Evolutionary conservation across 148 eudicot genomes (phyloP).

Genomic region (Chenopodium berlandieri): DNA sequence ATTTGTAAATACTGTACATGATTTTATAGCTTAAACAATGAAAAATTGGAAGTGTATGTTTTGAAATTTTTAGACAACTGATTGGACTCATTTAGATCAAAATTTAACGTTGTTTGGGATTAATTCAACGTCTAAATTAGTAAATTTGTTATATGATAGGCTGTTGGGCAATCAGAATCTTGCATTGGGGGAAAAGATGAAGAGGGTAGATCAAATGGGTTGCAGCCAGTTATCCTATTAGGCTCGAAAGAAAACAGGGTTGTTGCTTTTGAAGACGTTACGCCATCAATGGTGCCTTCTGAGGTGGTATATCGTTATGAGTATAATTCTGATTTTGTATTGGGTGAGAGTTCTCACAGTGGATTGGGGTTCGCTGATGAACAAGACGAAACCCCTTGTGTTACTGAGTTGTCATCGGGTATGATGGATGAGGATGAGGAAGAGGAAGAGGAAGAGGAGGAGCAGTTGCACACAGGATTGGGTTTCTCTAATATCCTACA

Average conservation of each 20-base stretch:
- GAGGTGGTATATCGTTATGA: conserved; percentile 49
- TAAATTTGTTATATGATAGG: conserved; percentile 36
- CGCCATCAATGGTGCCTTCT: conserved; percentile 36
- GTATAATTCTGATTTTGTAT: conserved; percentile 48
- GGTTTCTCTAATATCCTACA: conserved; percentile 53
- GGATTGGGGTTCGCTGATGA: conserved; percentile 37
- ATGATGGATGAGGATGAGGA: conserved; percentile 32
- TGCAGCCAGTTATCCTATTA: conserved; percentile 47
- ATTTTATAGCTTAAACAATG: too few species aligned
- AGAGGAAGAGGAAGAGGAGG: conserved; percentile 19
- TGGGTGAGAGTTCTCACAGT: conserved; percentile 53
- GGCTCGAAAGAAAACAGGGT: conserved; percentile 43
- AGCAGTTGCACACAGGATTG: conserved; percentile 52
- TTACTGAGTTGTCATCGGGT: conserved; percentile 27
- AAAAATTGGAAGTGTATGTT: too few species aligned
- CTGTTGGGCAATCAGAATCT: conserved; percentile 15
- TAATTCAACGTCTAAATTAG: too few species aligned
- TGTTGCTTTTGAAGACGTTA: conserved; percentile 50
- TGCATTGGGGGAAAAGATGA: conserved; percentile 13
- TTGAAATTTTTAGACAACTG: too few species aligned
- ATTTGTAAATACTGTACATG: too few species aligned
- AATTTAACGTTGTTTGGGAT: too few species aligned
- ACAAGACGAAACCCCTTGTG: conserved; percentile 20
- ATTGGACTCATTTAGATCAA: too few species aligned
- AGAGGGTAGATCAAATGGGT: conserved; percentile 29